phyloP scores from a whole-genome alignment of 805 yeast genomes.

The Nakazawaea pomicola region DNA sequence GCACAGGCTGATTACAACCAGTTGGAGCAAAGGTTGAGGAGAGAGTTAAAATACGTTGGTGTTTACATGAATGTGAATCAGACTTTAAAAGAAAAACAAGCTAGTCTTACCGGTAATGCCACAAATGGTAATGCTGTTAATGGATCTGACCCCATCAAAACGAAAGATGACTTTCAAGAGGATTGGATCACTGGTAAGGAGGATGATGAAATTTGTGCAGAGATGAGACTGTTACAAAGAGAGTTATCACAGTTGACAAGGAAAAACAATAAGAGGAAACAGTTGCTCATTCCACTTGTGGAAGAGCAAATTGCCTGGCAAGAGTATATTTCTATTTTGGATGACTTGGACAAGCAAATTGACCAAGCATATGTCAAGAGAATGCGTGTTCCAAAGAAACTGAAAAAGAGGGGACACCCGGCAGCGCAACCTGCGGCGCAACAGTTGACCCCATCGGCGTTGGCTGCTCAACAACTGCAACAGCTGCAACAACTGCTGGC shows the following conservation, averaged over 20 bases:
- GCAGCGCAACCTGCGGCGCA: conserved; percentile 18
- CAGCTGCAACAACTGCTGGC: conserved; percentile 60
- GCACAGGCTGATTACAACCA: conserved; percentile 63
- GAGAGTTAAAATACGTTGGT: conserved; percentile 88
- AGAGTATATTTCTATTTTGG: conserved; percentile 84
- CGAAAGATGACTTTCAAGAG: conserved; percentile 30
- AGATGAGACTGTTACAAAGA: conserved; percentile 67
- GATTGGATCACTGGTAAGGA: conserved; percentile 81
- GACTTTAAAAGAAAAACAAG: conserved; percentile 28
- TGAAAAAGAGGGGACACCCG: conserved; percentile 43
- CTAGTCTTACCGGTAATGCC: conserved; percentile 21
- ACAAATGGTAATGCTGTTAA: no score
- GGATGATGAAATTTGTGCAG: conserved; percentile 91
- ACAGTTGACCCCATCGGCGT: conserved; percentile 28
- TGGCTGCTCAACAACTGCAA: conserved; percentile 19
- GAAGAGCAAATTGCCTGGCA: conserved; percentile 94
- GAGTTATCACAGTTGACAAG: conserved; percentile 57
- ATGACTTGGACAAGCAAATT: conserved; percentile 93
- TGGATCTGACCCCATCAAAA: conserved; percentile 15
- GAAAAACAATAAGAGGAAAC: conserved; percentile 64
- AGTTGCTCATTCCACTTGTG: conserved; percentile 60
- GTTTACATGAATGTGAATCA: conserved; percentile 65
- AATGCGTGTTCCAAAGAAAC: conserved; percentile 65
- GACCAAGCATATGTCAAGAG: conserved; percentile 90
- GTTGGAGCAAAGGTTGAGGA: conserved; percentile 80